A percentile compares a stretch with the other conserved stretches of the same genome.
phyloP scores from a whole-genome alignment of 139 green algal species.

The Volvox reticuliferus region DNA sequence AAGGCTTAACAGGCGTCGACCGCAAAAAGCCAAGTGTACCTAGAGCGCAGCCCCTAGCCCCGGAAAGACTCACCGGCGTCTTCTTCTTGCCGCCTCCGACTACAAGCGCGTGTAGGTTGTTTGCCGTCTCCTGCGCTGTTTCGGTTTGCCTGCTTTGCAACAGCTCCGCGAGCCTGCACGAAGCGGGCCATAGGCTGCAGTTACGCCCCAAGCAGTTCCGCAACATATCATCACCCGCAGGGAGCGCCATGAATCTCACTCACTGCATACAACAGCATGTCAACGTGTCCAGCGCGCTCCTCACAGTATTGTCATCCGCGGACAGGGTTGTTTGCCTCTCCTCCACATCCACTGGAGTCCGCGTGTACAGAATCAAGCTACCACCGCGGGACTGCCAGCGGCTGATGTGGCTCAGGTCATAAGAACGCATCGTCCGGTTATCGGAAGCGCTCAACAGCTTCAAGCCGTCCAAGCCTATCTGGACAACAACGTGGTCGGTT shows the following conservation, averaged over 20 bases:
- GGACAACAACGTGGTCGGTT: constrained; percentile 66
- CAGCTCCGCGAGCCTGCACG: constrained; percentile 83
- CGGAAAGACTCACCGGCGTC: constrained; percentile 1
- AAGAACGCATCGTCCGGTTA: constrained; percentile 71
- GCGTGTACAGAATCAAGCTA: constrained; percentile 85
- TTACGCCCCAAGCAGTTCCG: not conserved
- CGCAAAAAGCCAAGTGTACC: no score
- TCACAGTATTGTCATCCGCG: constrained; percentile 75
- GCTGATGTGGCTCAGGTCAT: constrained; percentile 87
- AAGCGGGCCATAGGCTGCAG: not conserved
- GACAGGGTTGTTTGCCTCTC: constrained; percentile 82
- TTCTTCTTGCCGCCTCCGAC: constrained; percentile 33
- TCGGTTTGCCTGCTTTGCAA: constrained; percentile 77
- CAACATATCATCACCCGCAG: no score
- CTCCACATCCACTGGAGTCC: constrained; percentile 86
- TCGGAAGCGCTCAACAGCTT: constrained; percentile 71
- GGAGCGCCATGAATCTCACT: not conserved
- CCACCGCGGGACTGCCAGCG: constrained; percentile 66
- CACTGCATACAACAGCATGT: constrained; percentile 92
- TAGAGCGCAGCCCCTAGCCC: no score
- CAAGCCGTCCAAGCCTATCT: constrained; percentile 88
- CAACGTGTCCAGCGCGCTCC: constrained; percentile 85
- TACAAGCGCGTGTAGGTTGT: constrained; percentile 66
- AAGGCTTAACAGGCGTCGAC: no score
- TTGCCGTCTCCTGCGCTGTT: constrained; percentile 64